Conservation (phyloP, 257 asterid genomes). For the Agastache rugosa region DNA sequence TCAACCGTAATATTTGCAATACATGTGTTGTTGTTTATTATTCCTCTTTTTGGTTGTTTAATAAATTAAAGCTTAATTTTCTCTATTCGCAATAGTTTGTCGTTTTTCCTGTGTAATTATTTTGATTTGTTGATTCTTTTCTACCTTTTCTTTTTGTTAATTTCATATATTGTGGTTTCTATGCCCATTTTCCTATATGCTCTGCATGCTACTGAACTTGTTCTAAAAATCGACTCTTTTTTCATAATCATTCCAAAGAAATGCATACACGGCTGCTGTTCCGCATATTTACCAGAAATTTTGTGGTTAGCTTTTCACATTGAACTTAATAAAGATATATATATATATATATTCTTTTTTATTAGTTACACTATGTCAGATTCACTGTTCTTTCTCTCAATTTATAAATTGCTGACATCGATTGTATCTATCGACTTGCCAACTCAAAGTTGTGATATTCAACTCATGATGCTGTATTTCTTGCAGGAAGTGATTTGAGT, state of each 20-base stretch:
- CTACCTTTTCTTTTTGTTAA: not conserved
- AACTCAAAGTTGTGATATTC: slow-evolving; percentile 8
- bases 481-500: slow-evolving; percentile 49
- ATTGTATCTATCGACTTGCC: slow-evolving; percentile 3
- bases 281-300: not conserved
- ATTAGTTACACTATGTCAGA: not conserved
- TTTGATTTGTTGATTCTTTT: not conserved
- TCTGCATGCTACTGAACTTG: slow-evolving; percentile 13
- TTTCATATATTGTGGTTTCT: slow-evolving; percentile 11
- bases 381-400: not conserved
- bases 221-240: not conserved
- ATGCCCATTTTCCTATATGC: not conserved
- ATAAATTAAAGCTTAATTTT: slow-evolving; percentile 48
- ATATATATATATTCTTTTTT: not conserved
- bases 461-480: not conserved
- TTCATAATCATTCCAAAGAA: not conserved
- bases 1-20: slow-evolving; percentile 9
- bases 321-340: not conserved
- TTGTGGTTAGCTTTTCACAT: not conserved
- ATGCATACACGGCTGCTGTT: not conserved
- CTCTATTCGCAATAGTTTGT: not conserved
- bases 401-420: not conserved
- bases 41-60: slow-evolving; percentile 30
- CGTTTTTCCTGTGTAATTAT: slow-evolving; percentile 1
- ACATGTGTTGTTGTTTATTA: slow-evolving; percentile 13